These are phyloP conservation scores for Populus pruinosa DNA, from an alignment of 345 rosid genomes.

Conservation along the genomic window DNA sequence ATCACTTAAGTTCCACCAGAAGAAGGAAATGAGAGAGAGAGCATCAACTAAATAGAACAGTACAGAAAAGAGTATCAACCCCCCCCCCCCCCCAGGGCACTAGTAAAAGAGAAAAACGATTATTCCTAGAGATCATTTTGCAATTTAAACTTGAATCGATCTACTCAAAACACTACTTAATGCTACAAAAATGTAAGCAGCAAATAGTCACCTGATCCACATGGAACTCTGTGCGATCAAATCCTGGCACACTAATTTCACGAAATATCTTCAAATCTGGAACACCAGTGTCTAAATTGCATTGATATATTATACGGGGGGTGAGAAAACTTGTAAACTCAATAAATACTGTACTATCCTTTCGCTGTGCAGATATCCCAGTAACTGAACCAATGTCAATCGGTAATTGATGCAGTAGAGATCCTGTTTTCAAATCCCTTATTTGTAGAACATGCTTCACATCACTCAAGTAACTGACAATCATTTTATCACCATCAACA, in stretches of 20 bases:
- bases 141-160: background rate
- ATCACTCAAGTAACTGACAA: slow-evolving; percentile 80
- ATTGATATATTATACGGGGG: slow-evolving; percentile 78
- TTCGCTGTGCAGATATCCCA: slow-evolving; percentile 63
- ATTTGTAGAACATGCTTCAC: slow-evolving; percentile 76
- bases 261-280: slow-evolving; percentile 75
- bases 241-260: slow-evolving; percentile 68
- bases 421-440: slow-evolving; percentile 74
- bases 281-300: slow-evolving; percentile 46
- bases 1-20: background rate
- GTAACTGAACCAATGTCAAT: slow-evolving; percentile 72
- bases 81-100: background rate
- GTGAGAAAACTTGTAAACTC: slow-evolving; percentile 81
- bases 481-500: slow-evolving; percentile 63
- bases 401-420: slow-evolving; percentile 65
- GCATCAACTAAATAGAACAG: background rate
- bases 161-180: background rate
- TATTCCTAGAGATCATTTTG: background rate
- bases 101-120: too few relatives aligned
- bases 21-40: background rate
- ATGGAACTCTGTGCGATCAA: slow-evolving; percentile 63
- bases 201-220: slow-evolving; percentile 64
- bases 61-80: too few relatives aligned
- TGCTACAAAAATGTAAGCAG: background rate
- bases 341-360: slow-evolving; percentile 53